These are phyloP conservation scores for Cladorrhinum sp. DNA, from an alignment of 2,329 filamentous ascomycete genomes.

Conservation along the genomic window DNA sequence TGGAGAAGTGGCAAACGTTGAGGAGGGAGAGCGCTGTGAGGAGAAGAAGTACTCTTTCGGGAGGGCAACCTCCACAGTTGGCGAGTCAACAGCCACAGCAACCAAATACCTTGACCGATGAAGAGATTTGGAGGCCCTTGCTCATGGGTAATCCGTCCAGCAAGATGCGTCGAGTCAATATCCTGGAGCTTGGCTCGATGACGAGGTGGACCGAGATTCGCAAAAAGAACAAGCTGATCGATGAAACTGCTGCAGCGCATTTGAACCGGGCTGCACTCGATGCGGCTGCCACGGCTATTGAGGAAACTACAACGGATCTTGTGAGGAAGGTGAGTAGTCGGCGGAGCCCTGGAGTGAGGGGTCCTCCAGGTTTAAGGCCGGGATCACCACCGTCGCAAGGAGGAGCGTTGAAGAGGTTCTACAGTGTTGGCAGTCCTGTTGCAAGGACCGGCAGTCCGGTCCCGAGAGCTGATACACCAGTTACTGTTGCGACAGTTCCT, in stretches of 20 bases:
- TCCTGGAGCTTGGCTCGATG: conserved; percentile 66
- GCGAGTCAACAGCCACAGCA: not conserved
- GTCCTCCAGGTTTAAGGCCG: not conserved
- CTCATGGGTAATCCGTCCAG: conserved; percentile 70
- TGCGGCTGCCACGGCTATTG: conserved; percentile 33
- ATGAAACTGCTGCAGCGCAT: conserved; percentile 36
- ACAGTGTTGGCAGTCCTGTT: conserved; percentile 11
- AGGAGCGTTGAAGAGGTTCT: conserved; percentile 1
- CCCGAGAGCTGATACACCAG: not conserved
- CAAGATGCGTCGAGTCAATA: conserved; percentile 65
- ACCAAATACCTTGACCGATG: conserved; percentile 41
- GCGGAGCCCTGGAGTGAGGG: conserved; percentile 19
- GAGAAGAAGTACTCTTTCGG: conserved; percentile 23
- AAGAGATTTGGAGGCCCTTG: conserved; percentile 64
- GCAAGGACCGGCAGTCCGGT: conserved; percentile 2
- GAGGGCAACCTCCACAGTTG: not conserved
- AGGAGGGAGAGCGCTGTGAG: conserved; percentile 48
- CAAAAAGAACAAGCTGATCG: conserved; percentile 56
- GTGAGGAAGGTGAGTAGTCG: conserved; percentile 36
- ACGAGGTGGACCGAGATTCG: conserved; percentile 72
- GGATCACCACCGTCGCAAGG: not conserved
- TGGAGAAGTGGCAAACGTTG: conserved; percentile 50
- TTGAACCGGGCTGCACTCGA: conserved; percentile 36
- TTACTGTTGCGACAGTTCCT: not conserved
- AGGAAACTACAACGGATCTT: conserved; percentile 29